phyloP scores from a whole-genome alignment of 768 basidiomycete species.

The Kwoniella bestiolae region DNA sequence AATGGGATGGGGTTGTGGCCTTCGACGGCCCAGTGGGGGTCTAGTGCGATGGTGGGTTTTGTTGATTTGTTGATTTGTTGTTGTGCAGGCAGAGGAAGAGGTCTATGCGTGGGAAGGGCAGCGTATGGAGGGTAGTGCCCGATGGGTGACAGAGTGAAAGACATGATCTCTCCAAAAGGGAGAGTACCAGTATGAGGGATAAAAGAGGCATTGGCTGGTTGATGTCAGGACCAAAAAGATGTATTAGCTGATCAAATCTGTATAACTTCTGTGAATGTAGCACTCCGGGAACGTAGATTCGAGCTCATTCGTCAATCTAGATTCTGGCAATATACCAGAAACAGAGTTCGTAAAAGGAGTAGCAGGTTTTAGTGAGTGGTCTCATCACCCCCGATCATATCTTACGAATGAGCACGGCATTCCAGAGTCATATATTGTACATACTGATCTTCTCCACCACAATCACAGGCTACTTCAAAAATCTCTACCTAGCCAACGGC shows the following conservation, averaged over 20 bases:
- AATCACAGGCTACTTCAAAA: constrained; percentile 31
- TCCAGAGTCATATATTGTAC: too few relatives aligned
- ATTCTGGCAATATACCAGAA: constrained; percentile 19
- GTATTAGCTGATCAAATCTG: background rate
- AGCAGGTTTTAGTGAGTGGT: constrained; percentile 39
- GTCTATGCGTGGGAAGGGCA: background rate
- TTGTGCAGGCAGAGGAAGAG: background rate
- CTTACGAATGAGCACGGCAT: too few relatives aligned
- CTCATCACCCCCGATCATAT: background rate
- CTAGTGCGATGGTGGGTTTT: background rate
- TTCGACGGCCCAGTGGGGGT: background rate
- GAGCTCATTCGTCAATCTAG: constrained; percentile 13
- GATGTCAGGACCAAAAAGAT: too few relatives aligned
- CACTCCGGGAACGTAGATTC: constrained; percentile 10
- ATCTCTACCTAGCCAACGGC: constrained; percentile 44
- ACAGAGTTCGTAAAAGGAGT: constrained; percentile 36
- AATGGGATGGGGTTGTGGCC: constrained; percentile 9
- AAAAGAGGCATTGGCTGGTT: too few relatives aligned
- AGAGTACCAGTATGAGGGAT: too few relatives aligned
- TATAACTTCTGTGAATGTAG: too few relatives aligned
- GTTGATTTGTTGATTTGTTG: background rate
- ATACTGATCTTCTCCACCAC: too few relatives aligned
- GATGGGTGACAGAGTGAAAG: background rate
- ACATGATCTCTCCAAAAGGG: background rate
- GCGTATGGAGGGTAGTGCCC: background rate